Evolutionary conservation across 345 rosid species (phyloP).

Genomic region (Noccaea bulbosa): DNA sequence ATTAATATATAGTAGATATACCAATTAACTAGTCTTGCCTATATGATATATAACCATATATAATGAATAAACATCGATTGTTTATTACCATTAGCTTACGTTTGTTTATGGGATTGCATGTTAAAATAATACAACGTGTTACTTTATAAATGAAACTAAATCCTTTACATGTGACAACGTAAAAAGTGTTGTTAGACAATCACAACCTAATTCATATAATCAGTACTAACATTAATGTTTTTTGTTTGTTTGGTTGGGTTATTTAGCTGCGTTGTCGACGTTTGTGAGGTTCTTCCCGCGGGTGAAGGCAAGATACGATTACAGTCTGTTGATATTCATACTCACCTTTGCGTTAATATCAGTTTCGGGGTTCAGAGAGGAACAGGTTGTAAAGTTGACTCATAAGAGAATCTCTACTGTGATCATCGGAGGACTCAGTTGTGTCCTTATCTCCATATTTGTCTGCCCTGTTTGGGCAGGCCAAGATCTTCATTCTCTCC

Average conservation of each 20-base stretch:
- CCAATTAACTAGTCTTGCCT: background rate
- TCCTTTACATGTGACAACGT: background rate
- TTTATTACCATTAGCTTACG: too few relatives aligned
- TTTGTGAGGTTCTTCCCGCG: conserved; percentile 74
- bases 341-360: conserved; percentile 76
- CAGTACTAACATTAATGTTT: background rate
- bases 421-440: conserved; percentile 59
- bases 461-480: conserved; percentile 80
- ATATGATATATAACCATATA: background rate
- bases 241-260: background rate
- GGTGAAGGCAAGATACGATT: conserved; percentile 85
- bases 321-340: conserved; percentile 73
- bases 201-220: background rate
- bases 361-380: conserved; percentile 66
- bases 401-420: conserved; percentile 67
- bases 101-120: background rate
- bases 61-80: too few relatives aligned
- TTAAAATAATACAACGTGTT: background rate
- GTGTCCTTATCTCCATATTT: conserved; percentile 53
- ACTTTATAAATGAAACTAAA: too few relatives aligned
- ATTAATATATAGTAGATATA: background rate
- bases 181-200: background rate
- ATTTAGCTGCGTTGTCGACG: conserved; percentile 63
- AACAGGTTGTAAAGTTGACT: conserved; percentile 55
- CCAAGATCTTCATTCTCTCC: conserved; percentile 60